Evolutionary conservation across 176 grass and related monocot species (phyloP).

Genomic region (Ensete ventricosum): DNA sequence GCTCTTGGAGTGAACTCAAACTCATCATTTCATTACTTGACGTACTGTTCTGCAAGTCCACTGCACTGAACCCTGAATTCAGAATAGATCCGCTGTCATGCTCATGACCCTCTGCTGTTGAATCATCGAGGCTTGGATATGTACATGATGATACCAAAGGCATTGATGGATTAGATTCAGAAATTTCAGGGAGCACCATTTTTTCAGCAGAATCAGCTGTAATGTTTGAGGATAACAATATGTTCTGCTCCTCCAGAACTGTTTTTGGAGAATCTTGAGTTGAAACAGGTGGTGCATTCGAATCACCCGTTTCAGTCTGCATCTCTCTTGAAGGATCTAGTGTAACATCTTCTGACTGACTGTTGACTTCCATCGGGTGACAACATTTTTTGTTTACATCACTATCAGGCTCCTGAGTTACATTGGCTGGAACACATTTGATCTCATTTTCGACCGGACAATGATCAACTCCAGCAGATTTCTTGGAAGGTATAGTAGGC

Average conservation of each 20-base stretch:
- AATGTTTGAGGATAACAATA: neutral
- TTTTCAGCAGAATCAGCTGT: conserved; percentile 23
- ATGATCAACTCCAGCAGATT: conserved; percentile 29
- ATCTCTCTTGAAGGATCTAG: conserved; percentile 27
- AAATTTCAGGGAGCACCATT: conserved; percentile 32
- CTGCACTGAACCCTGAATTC: conserved; percentile 36
- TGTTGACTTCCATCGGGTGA: conserved; percentile 18
- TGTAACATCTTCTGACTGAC: conserved; percentile 25
- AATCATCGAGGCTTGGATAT: conserved; percentile 22
- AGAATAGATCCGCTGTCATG: conserved; percentile 25
- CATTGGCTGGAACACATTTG: conserved; percentile 40
- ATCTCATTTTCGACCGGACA: conserved; percentile 26
- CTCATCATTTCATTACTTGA: conserved; percentile 26
- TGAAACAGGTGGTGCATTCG: conserved; percentile 15
- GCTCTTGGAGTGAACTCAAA: conserved; percentile 31
- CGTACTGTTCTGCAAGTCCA: conserved; percentile 50
- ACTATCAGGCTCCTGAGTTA: conserved; percentile 30
- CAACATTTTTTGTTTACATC: conserved; percentile 29
- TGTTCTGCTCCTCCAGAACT: too few species aligned
- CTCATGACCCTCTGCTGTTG: conserved; percentile 23
- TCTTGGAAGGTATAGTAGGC: conserved; percentile 29
- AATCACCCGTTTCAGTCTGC: conserved; percentile 24
- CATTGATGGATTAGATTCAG: conserved; percentile 36
- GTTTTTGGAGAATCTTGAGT: too few species aligned
- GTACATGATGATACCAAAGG: conserved; percentile 25